Conservation (phyloP, 768 basidiomycete genomes). For the Termitomyces sp. region DNA sequence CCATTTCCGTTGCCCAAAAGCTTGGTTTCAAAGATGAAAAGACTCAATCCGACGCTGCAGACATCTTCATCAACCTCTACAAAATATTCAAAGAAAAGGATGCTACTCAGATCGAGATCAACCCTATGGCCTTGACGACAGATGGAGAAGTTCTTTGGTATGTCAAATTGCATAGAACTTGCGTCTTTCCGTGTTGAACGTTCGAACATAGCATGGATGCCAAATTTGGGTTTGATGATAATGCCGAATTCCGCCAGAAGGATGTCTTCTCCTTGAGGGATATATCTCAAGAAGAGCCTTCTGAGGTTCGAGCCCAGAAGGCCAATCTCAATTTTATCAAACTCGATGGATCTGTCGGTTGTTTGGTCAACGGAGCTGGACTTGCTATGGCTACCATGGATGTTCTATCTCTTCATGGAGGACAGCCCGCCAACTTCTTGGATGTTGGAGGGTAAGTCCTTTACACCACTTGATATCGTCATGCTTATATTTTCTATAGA, state of each 20-base stretch:
- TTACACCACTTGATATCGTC: background rate
- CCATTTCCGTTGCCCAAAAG: slow-evolving; percentile 77
- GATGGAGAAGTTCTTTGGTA: slow-evolving; percentile 94
- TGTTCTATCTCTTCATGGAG: slow-evolving; percentile 93
- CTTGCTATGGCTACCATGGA: slow-evolving; percentile 99
- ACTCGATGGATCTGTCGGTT: slow-evolving; percentile 95
- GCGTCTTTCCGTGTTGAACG: background rate
- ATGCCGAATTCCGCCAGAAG: slow-evolving; percentile 95
- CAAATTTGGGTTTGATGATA: slow-evolving; percentile 99
- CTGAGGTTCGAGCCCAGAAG: slow-evolving; percentile 97
- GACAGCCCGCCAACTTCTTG: slow-evolving; percentile 96
- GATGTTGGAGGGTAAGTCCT: slow-evolving; percentile 86
- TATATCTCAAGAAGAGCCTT: slow-evolving; percentile 91
- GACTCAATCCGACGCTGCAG: slow-evolving; percentile 82
- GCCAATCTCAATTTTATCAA: slow-evolving; percentile 98
- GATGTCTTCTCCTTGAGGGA: slow-evolving; percentile 90
- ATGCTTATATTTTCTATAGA: slow-evolving; percentile 33
- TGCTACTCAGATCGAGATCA: slow-evolving; percentile 99
- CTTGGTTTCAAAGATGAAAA: slow-evolving; percentile 79
- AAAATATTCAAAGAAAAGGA: slow-evolving; percentile 98
- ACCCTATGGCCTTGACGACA: slow-evolving; percentile 89
- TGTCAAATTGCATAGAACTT: slow-evolving; percentile 6
- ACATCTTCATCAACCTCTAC: slow-evolving; percentile 92
- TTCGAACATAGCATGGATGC: slow-evolving; percentile 87
- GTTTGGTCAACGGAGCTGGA: slow-evolving; percentile 97